Base-by-base conservation (phyloP, 2,329 filamentous ascomycete genomes). In the Cordyceps farinosa region DNA sequence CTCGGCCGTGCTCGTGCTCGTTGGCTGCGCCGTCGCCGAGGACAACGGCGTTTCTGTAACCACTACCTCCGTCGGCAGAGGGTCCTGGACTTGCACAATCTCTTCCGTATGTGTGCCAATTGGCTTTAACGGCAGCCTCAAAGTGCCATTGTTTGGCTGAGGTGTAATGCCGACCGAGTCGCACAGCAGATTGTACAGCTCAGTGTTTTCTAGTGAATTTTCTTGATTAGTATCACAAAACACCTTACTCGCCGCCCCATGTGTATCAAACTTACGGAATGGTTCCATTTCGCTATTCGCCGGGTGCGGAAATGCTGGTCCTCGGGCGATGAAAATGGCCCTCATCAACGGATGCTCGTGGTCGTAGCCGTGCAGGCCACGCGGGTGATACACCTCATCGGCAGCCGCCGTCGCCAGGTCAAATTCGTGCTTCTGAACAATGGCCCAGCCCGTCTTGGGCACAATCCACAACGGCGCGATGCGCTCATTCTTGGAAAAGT, bases 391-490 rank as follows among this genome's bases (percentile, higher is more conserved):
- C 0, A 86, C 80, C 13, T 84, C 74, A 0, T 85, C 86, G 61
- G 83, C 80, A 65, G 87, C 82, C 0, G 84, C 91, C 55, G 89
- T 81, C 44, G 73, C 68, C 5, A 96, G 83, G 67, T 96, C 82
- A 68, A 96, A 92, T 63, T 96, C 92, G 1, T 87, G 78, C 69
- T 88, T 89, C 22, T 87, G 87, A 17, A 96, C 92, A 66, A 99
- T 90, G 1, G 92, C 92, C 91, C 93, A 99, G 10, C 95, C 95
- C 0, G 92, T 86, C 73, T 93, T 91, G 0, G 95, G 95, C 0
- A 99, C 84, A 55, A 98, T 88, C 95, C 95, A 99, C 0, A 99
- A 77, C 0, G 95, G 95, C 0, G 95, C 95, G 67, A 99, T 99
- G 59, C 95, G 89, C 40, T 89, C 81, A 72, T 96, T 97, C 22